These are phyloP conservation scores for Massarina eburnea DNA, from an alignment of 2,329 filamentous ascomycete species.

Conservation along the genomic window DNA sequence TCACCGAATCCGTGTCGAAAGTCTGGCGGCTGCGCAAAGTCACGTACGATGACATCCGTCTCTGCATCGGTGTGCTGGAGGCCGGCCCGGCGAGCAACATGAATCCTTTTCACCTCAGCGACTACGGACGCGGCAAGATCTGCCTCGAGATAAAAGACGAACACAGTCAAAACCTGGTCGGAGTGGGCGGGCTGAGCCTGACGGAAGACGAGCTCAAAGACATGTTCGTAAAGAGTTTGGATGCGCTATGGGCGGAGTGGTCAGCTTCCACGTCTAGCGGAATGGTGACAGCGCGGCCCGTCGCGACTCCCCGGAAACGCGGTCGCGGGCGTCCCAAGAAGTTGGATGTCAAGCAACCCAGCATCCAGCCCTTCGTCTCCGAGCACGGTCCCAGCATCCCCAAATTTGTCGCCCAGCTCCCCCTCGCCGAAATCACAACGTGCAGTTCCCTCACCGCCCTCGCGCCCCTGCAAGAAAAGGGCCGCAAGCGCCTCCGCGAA, in stretches of 20 bases:
- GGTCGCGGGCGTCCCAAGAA: constrained; percentile 39
- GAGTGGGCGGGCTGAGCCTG: constrained; percentile 33
- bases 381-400: constrained; percentile 28
- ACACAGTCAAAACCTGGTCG: constrained; percentile 23
- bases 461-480: constrained; percentile 63
- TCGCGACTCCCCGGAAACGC: constrained; percentile 38
- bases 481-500: constrained; percentile 68
- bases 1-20: constrained; percentile 46
- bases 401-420: constrained; percentile 59
- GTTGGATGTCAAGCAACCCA: constrained; percentile 39
- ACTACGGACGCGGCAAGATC: constrained; percentile 47
- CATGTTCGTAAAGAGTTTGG: constrained; percentile 53
- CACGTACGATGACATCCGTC: constrained; percentile 49
- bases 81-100: constrained; percentile 27
- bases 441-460: constrained; percentile 57
- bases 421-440: constrained; percentile 56
- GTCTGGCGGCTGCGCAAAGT: constrained; percentile 52
- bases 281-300: constrained; percentile 22
- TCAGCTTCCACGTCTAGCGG: constrained; percentile 21
- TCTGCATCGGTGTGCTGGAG: constrained; percentile 46
- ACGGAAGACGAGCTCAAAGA: constrained; percentile 53
- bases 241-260: constrained; percentile 49
- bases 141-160: constrained; percentile 44
- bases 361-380: constrained; percentile 51
- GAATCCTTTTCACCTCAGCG: constrained; percentile 44